Conservation (phyloP, 768 basidiomycete species). For the Pseudohyphozyma bogoriensis region DNA sequence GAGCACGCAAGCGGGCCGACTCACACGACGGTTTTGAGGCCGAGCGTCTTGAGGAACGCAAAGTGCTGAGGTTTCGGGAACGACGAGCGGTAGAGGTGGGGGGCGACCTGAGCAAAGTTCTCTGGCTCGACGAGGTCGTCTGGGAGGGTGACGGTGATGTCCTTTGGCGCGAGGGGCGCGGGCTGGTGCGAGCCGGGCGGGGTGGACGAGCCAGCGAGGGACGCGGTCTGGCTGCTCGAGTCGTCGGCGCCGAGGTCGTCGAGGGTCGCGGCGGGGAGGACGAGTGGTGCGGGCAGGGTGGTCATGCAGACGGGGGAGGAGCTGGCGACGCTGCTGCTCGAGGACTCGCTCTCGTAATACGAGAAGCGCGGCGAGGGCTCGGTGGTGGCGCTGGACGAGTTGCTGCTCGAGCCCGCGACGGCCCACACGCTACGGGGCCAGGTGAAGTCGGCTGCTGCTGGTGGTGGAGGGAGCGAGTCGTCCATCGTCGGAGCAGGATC, state of each 20-base stretch:
- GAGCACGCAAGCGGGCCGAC: slow-evolving; percentile 3
- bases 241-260: background rate
- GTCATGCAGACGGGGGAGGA: background rate
- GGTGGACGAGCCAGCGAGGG: background rate
- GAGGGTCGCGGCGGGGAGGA: background rate
- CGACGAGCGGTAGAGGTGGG: slow-evolving; percentile 36
- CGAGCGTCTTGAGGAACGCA: slow-evolving; percentile 37
- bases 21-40: slow-evolving; percentile 40
- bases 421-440: background rate
- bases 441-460: background rate
- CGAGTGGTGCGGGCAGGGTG: background rate
- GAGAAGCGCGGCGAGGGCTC: background rate
- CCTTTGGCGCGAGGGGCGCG: background rate
- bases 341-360: background rate
- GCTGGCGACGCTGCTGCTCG: background rate
- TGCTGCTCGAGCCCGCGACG: background rate
- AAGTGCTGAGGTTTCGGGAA: slow-evolving; percentile 40
- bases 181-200: background rate
- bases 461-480: background rate
- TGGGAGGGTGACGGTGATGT: slow-evolving; percentile 1
- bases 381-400: background rate
- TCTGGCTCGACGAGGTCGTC: slow-evolving; percentile 34
- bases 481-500: background rate
- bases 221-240: no score
- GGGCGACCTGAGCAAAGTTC: slow-evolving; percentile 38